phyloP scores from a whole-genome alignment of 768 basidiomycete species.

The Nidularia pulvinata region DNA sequence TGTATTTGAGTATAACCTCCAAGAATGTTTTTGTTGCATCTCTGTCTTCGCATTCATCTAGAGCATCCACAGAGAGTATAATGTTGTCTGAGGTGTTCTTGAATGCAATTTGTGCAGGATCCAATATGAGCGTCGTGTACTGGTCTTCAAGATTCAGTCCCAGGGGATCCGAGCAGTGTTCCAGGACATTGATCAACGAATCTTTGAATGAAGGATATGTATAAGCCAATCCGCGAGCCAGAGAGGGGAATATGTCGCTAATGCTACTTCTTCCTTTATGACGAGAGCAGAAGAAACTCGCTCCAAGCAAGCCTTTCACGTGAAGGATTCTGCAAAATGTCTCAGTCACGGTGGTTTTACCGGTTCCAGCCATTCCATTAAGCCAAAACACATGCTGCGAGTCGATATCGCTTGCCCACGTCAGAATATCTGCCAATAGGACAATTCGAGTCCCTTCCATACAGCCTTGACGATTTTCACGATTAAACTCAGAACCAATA shows the following conservation, averaged over 20 bases:
- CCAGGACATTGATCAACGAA: not conserved
- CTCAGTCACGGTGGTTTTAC: constrained; percentile 15
- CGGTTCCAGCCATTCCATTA: constrained; percentile 14
- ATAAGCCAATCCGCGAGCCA: not conserved
- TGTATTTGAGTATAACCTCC: not conserved
- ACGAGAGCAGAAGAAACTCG: not conserved
- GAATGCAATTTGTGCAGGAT: not conserved
- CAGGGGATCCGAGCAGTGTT: not conserved
- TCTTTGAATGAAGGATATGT: not conserved
- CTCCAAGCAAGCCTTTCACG: not conserved
- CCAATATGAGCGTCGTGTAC: not conserved
- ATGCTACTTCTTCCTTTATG: not conserved
- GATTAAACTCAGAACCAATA: not conserved
- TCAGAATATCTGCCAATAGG: constrained; percentile 6
- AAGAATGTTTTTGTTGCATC: not conserved
- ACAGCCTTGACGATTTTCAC: constrained; percentile 3
- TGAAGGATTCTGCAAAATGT: not conserved
- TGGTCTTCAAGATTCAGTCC: not conserved
- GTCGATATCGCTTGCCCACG: constrained; percentile 29
- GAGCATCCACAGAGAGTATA: constrained; percentile 10
- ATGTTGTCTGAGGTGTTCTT: not conserved
- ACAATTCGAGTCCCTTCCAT: constrained; percentile 6
- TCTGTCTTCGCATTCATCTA: constrained; percentile 15
- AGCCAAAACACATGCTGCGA: constrained; percentile 17
- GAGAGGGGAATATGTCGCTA: not conserved